A percentile compares a stretch with the other conserved stretches of the same genome.
phyloP scores from a whole-genome alignment of 2,329 filamentous ascomycete genomes.

The Helicocarpus griseus region DNA sequence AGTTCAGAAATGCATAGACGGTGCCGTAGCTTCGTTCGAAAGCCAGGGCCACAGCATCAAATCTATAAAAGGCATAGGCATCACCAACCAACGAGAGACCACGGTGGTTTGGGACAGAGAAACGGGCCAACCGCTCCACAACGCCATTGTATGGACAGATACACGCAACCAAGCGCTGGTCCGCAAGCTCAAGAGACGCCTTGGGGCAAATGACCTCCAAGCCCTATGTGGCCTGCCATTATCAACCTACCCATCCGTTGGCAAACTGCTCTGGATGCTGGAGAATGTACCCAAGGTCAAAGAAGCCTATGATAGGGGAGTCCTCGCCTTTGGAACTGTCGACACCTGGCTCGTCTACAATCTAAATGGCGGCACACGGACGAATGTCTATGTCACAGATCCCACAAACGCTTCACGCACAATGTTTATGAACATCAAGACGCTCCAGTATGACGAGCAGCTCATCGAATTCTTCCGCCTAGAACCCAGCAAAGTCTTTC shows the following conservation, averaged over 20 bases:
- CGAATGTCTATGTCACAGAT: constrained; percentile 69
- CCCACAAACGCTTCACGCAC: constrained; percentile 84
- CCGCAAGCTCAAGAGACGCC: constrained; percentile 61
- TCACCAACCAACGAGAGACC: constrained; percentile 88
- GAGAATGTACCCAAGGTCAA: constrained; percentile 60
- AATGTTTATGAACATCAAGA: constrained; percentile 88
- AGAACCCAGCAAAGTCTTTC: constrained; percentile 54
- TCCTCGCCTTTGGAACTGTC: constrained; percentile 74
- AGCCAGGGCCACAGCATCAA: constrained; percentile 57
- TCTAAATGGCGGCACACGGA: constrained; percentile 60
- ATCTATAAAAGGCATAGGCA: constrained; percentile 67
- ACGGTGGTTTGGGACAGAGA: constrained; percentile 73
- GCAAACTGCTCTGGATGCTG: constrained; percentile 77
- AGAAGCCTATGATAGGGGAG: constrained; percentile 66
- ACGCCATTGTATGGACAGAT: constrained; percentile 86
- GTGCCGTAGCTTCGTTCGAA: constrained; percentile 62
- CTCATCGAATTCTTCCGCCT: constrained; percentile 73
- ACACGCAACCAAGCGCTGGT: constrained; percentile 69
- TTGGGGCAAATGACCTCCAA: constrained; percentile 58
- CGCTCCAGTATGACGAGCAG: constrained; percentile 66
- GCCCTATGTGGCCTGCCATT: constrained; percentile 70
- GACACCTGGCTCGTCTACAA: constrained; percentile 83
- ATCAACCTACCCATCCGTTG: constrained; percentile 79
- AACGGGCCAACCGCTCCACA: constrained; percentile 74
- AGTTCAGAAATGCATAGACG: constrained; percentile 70